Percentiles rank a stretch among this genome's conserved stretches.
These are phyloP conservation scores for Moricandia arvensis DNA, from an alignment of 345 rosid species.

Conservation along the genomic window DNA sequence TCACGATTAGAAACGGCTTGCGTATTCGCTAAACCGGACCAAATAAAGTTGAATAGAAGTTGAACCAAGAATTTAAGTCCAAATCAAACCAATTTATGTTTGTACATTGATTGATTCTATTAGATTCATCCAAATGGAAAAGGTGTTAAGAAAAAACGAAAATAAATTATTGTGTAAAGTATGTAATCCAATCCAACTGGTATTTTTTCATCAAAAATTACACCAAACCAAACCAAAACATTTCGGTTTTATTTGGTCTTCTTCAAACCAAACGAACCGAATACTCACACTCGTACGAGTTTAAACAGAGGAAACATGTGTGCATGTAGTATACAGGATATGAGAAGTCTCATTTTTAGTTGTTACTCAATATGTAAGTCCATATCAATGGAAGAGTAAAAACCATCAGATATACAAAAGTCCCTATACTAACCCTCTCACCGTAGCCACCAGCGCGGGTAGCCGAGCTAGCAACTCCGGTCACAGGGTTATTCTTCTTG, in stretches of 20 bases:
- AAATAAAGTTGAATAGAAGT: not conserved
- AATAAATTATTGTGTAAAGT: not conserved
- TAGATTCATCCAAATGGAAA: too few relatives aligned
- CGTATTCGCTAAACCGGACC: not conserved
- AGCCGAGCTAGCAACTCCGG: constrained; percentile 44
- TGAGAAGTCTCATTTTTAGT: not conserved
- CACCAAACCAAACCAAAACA: constrained; percentile 9
- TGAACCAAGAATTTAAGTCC: not conserved
- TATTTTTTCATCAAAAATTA: not conserved
- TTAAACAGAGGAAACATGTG: not conserved
- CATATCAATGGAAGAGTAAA: constrained; percentile 25
- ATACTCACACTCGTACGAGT: not conserved
- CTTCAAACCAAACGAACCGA: not conserved
- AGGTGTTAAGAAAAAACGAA: too few relatives aligned
- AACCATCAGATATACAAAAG: constrained; percentile 10
- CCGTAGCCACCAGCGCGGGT: not conserved
- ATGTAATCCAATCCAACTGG: not conserved
- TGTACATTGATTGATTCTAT: too few relatives aligned
- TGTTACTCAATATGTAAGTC: not conserved
- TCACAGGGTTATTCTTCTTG: constrained; percentile 52
- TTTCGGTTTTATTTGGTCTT: not conserved
- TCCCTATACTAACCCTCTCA: not conserved
- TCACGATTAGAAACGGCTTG: not conserved
- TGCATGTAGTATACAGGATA: not conserved
- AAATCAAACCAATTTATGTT: not conserved